Evolutionary conservation across 2,329 filamentous ascomycete genomes (phyloP), one percentile per base, ranked within the genome.

Genomic region (Cladosporium sp.): DNA sequence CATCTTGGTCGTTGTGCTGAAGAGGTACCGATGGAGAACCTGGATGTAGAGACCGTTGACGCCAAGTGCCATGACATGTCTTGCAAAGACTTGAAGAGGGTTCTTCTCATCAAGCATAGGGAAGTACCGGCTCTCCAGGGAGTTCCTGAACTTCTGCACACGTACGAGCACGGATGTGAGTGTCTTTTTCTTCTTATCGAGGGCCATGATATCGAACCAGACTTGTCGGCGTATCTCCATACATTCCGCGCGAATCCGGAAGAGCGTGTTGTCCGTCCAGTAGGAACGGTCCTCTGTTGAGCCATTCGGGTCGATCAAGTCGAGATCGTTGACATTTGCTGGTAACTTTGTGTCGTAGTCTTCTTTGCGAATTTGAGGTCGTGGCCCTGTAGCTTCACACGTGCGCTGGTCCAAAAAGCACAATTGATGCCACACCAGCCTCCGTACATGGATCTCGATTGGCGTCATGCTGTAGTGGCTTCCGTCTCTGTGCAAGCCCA

Each of bases 401-500:
- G 90, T 92, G 47, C 90, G 84, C 65, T 92, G 85, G 74, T 93
- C 91, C 10, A 93, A 82, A 74, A 91, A 91, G 76, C 89, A 92
- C 24, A 93, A 82, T 72, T 93, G 90, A 74, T 92, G 88, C 91
- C 90, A 93, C 38, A 92, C 82, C 47, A 92, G 79, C 4, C 90
- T 86, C 14, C 90, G 86, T 3, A 92, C 82, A 63, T 93, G 90
- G 0, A 87, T 88, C 71, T 93, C 90, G 2, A 92, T 79, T 0
- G 90, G 84, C 2, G 83, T 86, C 65, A 90, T 83, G 1, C 85
- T 86, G 72, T 91, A 92, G 11, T 84, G 82, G 52, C 86, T 84
- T 18, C 89, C 89, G 69, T 93, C 90, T 10, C 89, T 85, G 74
- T 93, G 89, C 21, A 93, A 79, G 1, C 90, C 89, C 88, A 92